Evolutionary conservation across 768 basidiomycete genomes (phyloP).

Genomic region (Rhizopogon salebrosus): DNA sequence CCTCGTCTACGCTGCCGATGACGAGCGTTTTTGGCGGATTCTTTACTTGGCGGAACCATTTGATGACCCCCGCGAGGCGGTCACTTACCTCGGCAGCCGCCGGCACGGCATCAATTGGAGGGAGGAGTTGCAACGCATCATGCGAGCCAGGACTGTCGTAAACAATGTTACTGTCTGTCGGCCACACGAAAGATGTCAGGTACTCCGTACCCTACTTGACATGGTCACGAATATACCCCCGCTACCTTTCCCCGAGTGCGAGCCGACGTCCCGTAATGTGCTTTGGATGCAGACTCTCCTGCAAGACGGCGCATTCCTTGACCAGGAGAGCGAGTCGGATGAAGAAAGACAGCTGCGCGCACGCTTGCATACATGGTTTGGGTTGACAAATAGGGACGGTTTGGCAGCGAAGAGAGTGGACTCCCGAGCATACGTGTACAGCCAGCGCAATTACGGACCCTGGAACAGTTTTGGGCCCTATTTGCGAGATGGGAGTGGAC

Average conservation of each 20-base stretch:
- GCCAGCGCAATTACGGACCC: conserved; percentile 49
- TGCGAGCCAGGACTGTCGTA: conserved; percentile 50
- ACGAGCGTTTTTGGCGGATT: conserved; percentile 54
- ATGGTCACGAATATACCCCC: conserved; percentile 41
- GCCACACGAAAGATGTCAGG: conserved; percentile 36
- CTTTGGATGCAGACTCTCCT: conserved; percentile 45
- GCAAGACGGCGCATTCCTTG: conserved; percentile 40
- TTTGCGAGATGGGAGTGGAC: conserved; percentile 34
- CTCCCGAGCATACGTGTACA: conserved; percentile 57
- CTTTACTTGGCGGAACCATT: conserved; percentile 60
- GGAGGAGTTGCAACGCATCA: conserved; percentile 45
- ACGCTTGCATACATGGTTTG: conserved; percentile 52
- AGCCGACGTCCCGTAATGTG: conserved; percentile 44
- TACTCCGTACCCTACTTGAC: conserved; percentile 47
- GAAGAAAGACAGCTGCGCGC: conserved; percentile 45
- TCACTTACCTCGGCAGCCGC: conserved; percentile 28
- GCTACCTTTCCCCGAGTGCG: conserved; percentile 17
- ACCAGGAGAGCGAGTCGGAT: conserved; percentile 14
- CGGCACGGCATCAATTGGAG: conserved; percentile 44
- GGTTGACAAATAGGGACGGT: conserved; percentile 45
- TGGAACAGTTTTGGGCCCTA: conserved; percentile 57
- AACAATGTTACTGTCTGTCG: conserved; percentile 27
- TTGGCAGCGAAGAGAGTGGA: conserved; percentile 25
- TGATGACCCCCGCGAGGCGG: conserved; percentile 57
- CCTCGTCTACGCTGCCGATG: conserved; percentile 41